Evolutionary conservation across 1,139 yeast genomes (phyloP), one percentile per base, ranked within the genome.

Genomic region (Arxiozyma bovina): DNA sequence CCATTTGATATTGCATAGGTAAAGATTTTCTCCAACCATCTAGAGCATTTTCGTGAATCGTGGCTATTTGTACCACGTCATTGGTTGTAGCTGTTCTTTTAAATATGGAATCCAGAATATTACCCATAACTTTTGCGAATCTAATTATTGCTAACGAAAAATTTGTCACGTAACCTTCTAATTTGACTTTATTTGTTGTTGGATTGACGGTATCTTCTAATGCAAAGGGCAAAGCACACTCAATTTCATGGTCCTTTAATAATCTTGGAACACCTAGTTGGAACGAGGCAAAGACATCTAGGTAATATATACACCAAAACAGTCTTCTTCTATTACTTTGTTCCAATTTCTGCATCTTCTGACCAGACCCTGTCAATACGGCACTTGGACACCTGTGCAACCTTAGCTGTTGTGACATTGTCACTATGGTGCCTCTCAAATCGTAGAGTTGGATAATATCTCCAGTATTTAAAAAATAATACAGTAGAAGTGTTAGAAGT

Each of bases 351-450:
- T 81, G 76, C 48, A 81, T 81, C 52, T 79, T 79, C 9, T 81
- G 79, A 7, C 85, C 83, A 51, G 73, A 76, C 18, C 75, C 75
- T 2, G 80, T 79, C 53, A 85, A 71, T 6, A 89, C 91, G 0
- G 94, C 91, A 17, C 91, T 86, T 17, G 96, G 96, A 70, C 96
- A 86, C 60, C 96, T 77, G 66, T 89, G 96, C 52, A 90, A 74
- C 61, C 96, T 80, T 54, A 90, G 73, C 61, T 90, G 94, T 64
- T 87, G 96, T 1, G 93, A 85, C 91, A 87, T 86, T 30, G 90
- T 83, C 6, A 85, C 82, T 8, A 86, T 83, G 61, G 85, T 75
- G 48, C 93, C 91, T 58, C 96, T 76, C 48, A 85, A 74, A 56
- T 84, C 86, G 72, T 88, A 89, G 56, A 90, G 78, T 1, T 89